phyloP scores from a whole-genome alignment of 768 basidiomycete genomes.

The Royoungia palumana region DNA sequence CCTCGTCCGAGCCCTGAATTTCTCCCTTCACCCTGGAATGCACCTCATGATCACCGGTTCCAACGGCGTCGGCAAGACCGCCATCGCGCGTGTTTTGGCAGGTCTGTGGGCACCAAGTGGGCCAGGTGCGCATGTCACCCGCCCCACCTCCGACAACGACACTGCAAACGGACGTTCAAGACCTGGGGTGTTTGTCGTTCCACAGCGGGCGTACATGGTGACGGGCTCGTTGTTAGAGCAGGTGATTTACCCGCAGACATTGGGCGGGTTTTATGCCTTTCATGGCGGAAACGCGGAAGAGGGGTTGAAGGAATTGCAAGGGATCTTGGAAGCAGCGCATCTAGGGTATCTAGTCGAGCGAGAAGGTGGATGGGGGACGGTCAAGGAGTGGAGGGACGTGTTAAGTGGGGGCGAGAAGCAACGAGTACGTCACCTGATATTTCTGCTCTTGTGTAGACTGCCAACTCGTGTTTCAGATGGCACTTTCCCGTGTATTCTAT shows the following conservation, averaged over 20 bases:
- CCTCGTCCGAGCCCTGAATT: conserved; percentile 67
- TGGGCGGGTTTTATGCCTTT: conserved; percentile 67
- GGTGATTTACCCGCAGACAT: conserved; percentile 81
- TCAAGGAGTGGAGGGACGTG: conserved; percentile 97
- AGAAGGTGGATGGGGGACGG: conserved; percentile 85
- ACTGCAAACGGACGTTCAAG: conserved; percentile 33
- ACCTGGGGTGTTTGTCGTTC: conserved; percentile 74
- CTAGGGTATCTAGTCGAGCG: conserved; percentile 79
- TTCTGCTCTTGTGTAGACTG: too few species aligned
- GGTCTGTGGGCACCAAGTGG: conserved; percentile 78
- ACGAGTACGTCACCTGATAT: conserved; percentile 42
- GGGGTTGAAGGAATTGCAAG: conserved; percentile 66
- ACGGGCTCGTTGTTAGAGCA: conserved; percentile 86
- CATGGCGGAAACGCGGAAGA: conserved; percentile 41
- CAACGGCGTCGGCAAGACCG: conserved; percentile 90
- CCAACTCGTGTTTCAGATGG: conserved; percentile 54
- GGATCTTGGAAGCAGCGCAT: conserved; percentile 78
- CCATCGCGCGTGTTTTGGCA: conserved; percentile 83
- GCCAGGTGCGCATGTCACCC: conserved; percentile 28
- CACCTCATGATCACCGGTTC: conserved; percentile 93
- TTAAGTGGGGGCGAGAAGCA: conserved; percentile 97
- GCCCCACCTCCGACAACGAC: conserved; percentile 25
- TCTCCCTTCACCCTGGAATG: conserved; percentile 66
- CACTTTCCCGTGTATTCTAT: conserved; percentile 90
- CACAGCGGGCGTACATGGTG: conserved; percentile 92